Conservation (phyloP, 2,329 filamentous ascomycete species). For the Nannizzia gypsea region DNA sequence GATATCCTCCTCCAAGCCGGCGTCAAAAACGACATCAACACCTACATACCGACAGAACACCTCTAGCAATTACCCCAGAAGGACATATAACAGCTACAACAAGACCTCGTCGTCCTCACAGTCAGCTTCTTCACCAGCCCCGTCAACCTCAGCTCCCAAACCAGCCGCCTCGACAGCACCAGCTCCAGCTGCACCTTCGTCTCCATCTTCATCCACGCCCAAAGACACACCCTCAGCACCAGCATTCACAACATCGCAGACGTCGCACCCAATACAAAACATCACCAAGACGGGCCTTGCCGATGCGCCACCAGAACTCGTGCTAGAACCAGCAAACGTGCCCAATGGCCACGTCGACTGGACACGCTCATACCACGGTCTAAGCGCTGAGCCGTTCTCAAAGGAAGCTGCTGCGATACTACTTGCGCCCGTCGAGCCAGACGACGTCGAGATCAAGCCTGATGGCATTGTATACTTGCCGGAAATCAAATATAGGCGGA, state of each 20-base stretch:
- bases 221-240: slow-evolving; percentile 2
- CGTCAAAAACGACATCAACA: slow-evolving; percentile 6
- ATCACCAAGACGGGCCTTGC: slow-evolving; percentile 29
- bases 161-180: not conserved
- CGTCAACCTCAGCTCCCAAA: not conserved
- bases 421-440: slow-evolving; percentile 51
- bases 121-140: not conserved
- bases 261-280: slow-evolving; percentile 20
- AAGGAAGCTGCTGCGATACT: slow-evolving; percentile 58
- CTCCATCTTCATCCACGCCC: not conserved
- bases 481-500: slow-evolving; percentile 93
- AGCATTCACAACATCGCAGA: slow-evolving; percentile 1
- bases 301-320: slow-evolving; percentile 26
- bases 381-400: slow-evolving; percentile 59
- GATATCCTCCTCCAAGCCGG: slow-evolving; percentile 9
- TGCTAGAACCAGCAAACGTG: slow-evolving; percentile 8
- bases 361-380: slow-evolving; percentile 71
- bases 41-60: slow-evolving; percentile 2
- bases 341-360: slow-evolving; percentile 54
- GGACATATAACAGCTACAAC: slow-evolving; percentile 2
- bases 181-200: too few species aligned
- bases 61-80: not conserved
- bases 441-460: slow-evolving; percentile 92
- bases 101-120: not conserved
- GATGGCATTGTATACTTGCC: slow-evolving; percentile 94